These are phyloP conservation scores for Xylaria acuta DNA, from an alignment of 495 filamentous ascomycete species.

Conservation along the genomic window DNA sequence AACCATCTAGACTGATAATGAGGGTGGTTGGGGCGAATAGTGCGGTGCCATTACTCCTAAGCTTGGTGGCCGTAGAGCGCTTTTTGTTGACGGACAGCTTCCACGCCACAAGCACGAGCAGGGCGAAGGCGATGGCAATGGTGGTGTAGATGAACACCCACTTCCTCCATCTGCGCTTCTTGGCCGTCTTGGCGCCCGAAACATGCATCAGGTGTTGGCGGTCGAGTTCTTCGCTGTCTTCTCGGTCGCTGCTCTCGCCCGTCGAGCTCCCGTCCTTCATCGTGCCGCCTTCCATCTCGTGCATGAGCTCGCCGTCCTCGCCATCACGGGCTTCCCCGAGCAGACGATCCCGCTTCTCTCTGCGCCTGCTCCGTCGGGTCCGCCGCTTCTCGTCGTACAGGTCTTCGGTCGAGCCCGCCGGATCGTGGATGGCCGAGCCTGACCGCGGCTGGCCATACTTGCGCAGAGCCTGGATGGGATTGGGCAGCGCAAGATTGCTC, in stretches of 20 bases:
- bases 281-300: slow-evolving; percentile 85
- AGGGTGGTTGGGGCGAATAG: slow-evolving; percentile 91
- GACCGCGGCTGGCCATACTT: slow-evolving; percentile 44
- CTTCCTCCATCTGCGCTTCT: slow-evolving; percentile 50
- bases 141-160: slow-evolving; percentile 61
- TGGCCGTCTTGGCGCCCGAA: slow-evolving; percentile 51
- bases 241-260: slow-evolving; percentile 61
- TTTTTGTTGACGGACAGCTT: slow-evolving; percentile 52
- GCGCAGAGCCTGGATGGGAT: slow-evolving; percentile 51
- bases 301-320: slow-evolving; percentile 80
- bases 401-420: slow-evolving; percentile 41
- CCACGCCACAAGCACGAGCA: slow-evolving; percentile 58
- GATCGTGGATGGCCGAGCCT: slow-evolving; percentile 39
- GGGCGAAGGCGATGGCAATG: slow-evolving; percentile 57
- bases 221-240: slow-evolving; percentile 61
- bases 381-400: slow-evolving; percentile 59
- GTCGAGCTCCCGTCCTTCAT: slow-evolving; percentile 67
- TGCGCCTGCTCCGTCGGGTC: slow-evolving; percentile 47
- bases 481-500: slow-evolving; percentile 53
- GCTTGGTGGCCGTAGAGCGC: slow-evolving; percentile 27
- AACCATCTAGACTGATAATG: slow-evolving; percentile 92
- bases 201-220: slow-evolving; percentile 51
- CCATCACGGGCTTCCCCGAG: slow-evolving; percentile 57
- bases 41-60: slow-evolving; percentile 82
- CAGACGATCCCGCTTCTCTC: slow-evolving; percentile 56